A percentile compares a stretch with the other conserved stretches of the same genome.
Evolutionary conservation across 2,329 filamentous ascomycete genomes (phyloP).

Genomic region (Leptographium lundbergii): DNA sequence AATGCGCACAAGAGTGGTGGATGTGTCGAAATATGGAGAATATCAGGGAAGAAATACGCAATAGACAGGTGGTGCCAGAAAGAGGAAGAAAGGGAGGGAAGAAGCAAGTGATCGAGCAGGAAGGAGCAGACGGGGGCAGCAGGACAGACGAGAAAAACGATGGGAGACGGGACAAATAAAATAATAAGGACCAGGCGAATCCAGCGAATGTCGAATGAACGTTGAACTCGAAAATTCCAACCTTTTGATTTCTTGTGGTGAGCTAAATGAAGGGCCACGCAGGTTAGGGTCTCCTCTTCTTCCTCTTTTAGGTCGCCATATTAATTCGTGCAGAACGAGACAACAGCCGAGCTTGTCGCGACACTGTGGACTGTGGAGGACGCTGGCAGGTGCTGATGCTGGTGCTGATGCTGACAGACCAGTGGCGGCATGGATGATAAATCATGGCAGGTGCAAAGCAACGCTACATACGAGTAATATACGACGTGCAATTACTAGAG

Average conservation of each 20-base stretch:
- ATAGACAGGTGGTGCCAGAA: not conserved
- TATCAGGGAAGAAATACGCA: not conserved
- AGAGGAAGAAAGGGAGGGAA: not conserved
- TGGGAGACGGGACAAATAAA: not conserved
- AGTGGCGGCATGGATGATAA: conserved; percentile 8
- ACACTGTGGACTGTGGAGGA: not conserved
- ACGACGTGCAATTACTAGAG: not conserved
- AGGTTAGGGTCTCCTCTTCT: conserved; percentile 3
- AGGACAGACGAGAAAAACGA: conserved; percentile 1
- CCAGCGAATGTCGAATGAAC: not conserved
- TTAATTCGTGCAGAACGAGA: not conserved
- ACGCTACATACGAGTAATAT: not conserved
- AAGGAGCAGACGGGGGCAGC: conserved; percentile 1
- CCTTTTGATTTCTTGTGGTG: conserved; percentile 1
- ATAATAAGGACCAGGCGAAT: not conserved
- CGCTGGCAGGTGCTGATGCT: not conserved
- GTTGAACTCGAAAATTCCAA: not conserved
- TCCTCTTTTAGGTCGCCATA: not conserved
- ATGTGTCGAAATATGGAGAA: not conserved
- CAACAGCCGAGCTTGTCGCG: conserved; percentile 7
- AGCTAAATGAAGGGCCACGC: conserved; percentile 5
- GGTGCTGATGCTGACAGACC: not conserved
- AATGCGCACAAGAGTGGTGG: not conserved
- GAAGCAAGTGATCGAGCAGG: not conserved
- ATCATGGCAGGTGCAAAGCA: not conserved